Conservation (phyloP, 345 rosid species). For the Murraya koenigii region DNA sequence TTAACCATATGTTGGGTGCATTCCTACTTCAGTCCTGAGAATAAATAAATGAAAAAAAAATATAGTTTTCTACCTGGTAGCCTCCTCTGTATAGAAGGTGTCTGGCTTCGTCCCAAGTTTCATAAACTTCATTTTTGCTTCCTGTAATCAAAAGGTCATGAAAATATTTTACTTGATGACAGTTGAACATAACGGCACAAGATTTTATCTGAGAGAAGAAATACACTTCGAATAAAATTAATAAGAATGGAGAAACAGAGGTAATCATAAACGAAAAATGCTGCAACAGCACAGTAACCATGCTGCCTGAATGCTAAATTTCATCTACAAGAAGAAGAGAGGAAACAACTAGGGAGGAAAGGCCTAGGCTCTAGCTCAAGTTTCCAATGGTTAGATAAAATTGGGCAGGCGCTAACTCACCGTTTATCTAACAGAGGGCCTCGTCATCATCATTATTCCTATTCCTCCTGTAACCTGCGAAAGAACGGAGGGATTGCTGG, state of each 20-base stretch:
- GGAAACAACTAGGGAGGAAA: slow-evolving; percentile 13
- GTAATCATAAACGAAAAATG: not conserved
- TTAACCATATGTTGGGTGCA: not conserved
- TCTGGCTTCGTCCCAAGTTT: slow-evolving; percentile 87
- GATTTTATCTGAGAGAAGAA: slow-evolving; percentile 3
- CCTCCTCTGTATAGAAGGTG: slow-evolving; percentile 85
- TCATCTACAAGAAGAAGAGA: slow-evolving; percentile 1
- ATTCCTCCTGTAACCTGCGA: slow-evolving; percentile 24
- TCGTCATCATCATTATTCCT: slow-evolving; percentile 35
- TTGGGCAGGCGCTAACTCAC: slow-evolving; percentile 24
- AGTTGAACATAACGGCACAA: slow-evolving; percentile 17
- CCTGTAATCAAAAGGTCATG: slow-evolving; percentile 12
- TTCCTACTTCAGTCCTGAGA: not conserved
- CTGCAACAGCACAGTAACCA: not conserved
- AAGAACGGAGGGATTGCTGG: slow-evolving; percentile 1
- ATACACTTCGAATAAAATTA: no score
- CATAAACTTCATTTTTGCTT: slow-evolving; percentile 87
- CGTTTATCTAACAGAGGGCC: slow-evolving; percentile 36
- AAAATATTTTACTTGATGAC: slow-evolving; percentile 9
- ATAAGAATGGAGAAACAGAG: not conserved
- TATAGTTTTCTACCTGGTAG: slow-evolving; percentile 55
- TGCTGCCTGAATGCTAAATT: not conserved
- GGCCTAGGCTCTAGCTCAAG: not conserved
- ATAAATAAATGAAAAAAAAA: not conserved
- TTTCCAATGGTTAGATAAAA: slow-evolving; percentile 4